Base-by-base conservation (phyloP, 108 stramenopile species). In the Skeletonema tropicum region DNA sequence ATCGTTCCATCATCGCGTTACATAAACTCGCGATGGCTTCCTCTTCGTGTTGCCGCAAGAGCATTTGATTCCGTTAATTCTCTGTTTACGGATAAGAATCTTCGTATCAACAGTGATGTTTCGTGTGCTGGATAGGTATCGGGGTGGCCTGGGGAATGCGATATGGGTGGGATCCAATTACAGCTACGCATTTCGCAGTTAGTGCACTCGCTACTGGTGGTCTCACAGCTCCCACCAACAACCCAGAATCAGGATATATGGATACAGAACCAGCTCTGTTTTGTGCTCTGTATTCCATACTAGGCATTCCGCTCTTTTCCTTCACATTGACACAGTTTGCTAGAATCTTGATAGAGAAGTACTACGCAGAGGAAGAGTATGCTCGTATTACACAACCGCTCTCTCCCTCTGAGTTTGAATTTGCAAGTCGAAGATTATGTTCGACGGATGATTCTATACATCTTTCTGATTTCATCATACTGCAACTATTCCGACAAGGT, bases 311-410 rank as follows among this genome's bases (percentile, higher is more conserved):
- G 3, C 71, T 87, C 6, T 84, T 87, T 77, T 80, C 83, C 2
- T 65, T 87, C 13, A 81, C 87, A 25, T 64, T 87, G 35, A 84
- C 77, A 26, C 87, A 87, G 41, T 81, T 80, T 83, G 87, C 87
- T 5, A 68, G 62, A 52, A 70, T 83, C 10, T 73, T 87, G 26
- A 81, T 87, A 5, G 57, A 66, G 31, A 65, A 61, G 23, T 81
- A 87, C 31, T 67, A 83, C 19, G 71, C 71, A 7, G 83, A 66
- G 15, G 87, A 87, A 60, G 60, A 67, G 49, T 68, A 41, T 38
- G 82, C 74, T 23, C 45, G 63, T 3, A 70, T 70, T 19, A 64
- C 55, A 6, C 30, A 70, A n/a, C 86, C 86, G 6, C 46, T 87
- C 11, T 61, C 75, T 11, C 39, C 68, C 7, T 63, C 66, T 14